phyloP scores from a whole-genome alignment of 306 rosid species.

The Fagus sylvatica region DNA sequence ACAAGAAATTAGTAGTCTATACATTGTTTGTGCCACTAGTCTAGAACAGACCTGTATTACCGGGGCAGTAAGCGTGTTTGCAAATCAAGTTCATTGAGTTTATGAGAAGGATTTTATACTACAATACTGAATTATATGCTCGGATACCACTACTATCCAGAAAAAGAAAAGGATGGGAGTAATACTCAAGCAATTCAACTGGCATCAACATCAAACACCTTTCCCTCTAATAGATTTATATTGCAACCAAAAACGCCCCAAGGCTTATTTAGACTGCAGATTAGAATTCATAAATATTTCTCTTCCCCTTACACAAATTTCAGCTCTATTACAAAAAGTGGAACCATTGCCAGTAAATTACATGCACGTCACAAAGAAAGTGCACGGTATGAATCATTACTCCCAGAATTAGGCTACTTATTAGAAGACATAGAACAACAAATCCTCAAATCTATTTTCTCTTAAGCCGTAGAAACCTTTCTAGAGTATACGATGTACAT shows the following conservation, averaged over 20 bases:
- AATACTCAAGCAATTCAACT: no score
- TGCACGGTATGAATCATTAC: not conserved
- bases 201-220: not conserved
- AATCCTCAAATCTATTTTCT: slow-evolving; percentile 4
- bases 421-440: not conserved
- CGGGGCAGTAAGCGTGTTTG: not conserved
- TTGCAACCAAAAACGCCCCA: not conserved
- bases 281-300: not conserved
- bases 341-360: not conserved
- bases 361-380: not conserved
- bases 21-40: not conserved
- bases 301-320: not conserved
- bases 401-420: not conserved
- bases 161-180: no score
- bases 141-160: no score
- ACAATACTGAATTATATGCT: no score
- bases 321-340: not conserved
- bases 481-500: slow-evolving; percentile 66
- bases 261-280: not conserved
- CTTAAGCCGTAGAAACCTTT: slow-evolving; percentile 45
- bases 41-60: not conserved
- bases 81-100: no score
- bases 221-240: no score
- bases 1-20: not conserved
- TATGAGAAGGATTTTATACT: no score